phyloP scores from a whole-genome alignment of 2,329 filamentous ascomycete genomes.

The Aspergillus novoparasiticus region DNA sequence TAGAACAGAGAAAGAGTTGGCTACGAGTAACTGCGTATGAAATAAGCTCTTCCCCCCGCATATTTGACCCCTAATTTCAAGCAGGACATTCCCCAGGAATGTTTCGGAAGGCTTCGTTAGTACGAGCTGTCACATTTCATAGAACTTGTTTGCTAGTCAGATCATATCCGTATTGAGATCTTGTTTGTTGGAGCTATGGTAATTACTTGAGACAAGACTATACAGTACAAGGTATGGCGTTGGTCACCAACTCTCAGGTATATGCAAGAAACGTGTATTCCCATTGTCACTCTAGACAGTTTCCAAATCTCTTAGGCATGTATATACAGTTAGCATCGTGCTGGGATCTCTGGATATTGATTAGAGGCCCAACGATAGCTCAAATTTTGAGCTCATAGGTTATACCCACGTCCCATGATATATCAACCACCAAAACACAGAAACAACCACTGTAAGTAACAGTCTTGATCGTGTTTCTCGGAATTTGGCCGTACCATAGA shows the following conservation, averaged over 20 bases:
- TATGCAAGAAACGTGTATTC: too few species aligned
- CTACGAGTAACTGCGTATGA: neutral
- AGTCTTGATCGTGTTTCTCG: too few species aligned
- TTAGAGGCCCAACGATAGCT: too few species aligned
- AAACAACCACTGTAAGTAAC: too few species aligned
- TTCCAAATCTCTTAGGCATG: too few species aligned
- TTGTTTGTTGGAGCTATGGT: neutral
- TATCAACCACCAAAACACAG: neutral
- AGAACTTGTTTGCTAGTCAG: neutral
- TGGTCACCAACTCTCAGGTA: too few species aligned
- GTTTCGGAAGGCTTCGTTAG: neutral
- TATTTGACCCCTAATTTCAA: neutral
- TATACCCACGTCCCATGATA: neutral
- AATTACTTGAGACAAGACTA: neutral
- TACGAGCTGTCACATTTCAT: neutral
- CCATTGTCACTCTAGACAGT: too few species aligned
- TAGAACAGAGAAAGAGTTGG: neutral
- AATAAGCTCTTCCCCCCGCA: neutral
- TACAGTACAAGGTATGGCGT: neutral
- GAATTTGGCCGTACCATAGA: too few species aligned
- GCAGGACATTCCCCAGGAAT: neutral
- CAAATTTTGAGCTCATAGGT: too few species aligned
- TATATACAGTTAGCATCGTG: neutral
- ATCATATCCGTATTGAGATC: neutral
- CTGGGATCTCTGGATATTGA: neutral